Conservation (phyloP, 1,284 basidiomycete genomes). For the Inonotus obliquus region DNA sequence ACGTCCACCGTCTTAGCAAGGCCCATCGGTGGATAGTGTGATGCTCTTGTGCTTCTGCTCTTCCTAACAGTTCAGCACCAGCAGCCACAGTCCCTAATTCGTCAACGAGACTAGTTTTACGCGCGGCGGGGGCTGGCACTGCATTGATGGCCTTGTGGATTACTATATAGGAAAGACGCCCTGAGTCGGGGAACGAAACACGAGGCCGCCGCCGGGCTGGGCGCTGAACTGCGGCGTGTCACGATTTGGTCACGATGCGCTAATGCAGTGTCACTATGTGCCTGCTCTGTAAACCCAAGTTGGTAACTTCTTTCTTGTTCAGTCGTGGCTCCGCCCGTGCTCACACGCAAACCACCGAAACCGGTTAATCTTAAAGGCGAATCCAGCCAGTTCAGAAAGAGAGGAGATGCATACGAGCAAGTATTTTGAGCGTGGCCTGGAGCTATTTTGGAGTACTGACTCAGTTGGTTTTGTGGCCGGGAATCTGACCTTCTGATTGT, state of each 20-base stretch:
- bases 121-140: not conserved
- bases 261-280: not conserved
- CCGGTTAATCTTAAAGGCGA: no score
- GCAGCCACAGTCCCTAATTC: not conserved
- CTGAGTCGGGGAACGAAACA: constrained; percentile 1
- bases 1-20: not conserved
- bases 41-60: not conserved
- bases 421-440: not conserved
- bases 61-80: not conserved
- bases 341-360: not conserved
- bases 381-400: no score
- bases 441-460: not conserved
- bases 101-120: not conserved
- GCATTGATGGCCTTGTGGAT: not conserved
- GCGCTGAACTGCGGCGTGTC: not conserved
- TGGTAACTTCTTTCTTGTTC: not conserved
- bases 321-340: not conserved
- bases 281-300: not conserved
- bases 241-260: not conserved
- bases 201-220: not conserved
- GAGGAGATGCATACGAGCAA: not conserved
- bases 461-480: not conserved
- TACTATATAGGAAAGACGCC: not conserved
- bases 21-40: not conserved
- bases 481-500: no score